Evolutionary conservation across 2,329 filamentous ascomycete species (phyloP).

Genomic region (Myriosclerotinia scirpicola): DNA sequence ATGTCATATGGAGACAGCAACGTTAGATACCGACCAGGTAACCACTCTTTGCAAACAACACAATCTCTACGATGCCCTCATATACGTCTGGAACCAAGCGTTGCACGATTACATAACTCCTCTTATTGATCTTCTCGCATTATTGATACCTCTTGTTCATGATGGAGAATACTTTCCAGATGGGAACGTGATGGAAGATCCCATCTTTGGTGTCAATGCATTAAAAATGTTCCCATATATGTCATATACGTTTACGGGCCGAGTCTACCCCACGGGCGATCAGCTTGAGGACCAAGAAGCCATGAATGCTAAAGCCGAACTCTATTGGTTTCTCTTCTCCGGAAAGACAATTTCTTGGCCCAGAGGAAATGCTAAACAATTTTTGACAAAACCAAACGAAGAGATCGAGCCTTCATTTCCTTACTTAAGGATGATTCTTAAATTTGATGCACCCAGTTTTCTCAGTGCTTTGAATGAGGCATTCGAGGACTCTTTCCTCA

Average conservation of each 20-base stretch:
- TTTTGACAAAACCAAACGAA: conserved; percentile 58
- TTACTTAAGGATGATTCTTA: conserved; percentile 78
- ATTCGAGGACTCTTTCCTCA: conserved; percentile 92
- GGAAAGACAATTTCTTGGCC: conserved; percentile 77
- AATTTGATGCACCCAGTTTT: conserved; percentile 88
- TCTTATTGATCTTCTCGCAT: conserved; percentile 74
- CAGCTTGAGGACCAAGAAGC: conserved; percentile 71
- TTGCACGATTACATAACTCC: conserved; percentile 88
- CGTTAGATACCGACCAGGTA: conserved; percentile 91
- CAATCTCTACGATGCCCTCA: conserved; percentile 88
- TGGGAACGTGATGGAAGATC: conserved; percentile 57
- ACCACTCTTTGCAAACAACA: conserved; percentile 89
- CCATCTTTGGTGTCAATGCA: conserved; percentile 67
- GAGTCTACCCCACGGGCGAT: conserved; percentile 86
- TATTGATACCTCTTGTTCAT: conserved; percentile 62
- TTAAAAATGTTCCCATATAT: conserved; percentile 94
- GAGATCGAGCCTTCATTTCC: conserved; percentile 74
- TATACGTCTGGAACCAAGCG: conserved; percentile 95
- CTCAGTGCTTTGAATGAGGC: conserved; percentile 95
- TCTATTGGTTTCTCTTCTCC: conserved; percentile 94
- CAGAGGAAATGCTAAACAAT: conserved; percentile 57
- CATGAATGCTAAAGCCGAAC: conserved; percentile 74
- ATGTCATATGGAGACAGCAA: conserved; percentile 85
- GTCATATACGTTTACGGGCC: conserved; percentile 84
- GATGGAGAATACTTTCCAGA: conserved; percentile 53